Percentiles rank a stretch among this genome's conserved stretches.
These are phyloP conservation scores for Fusarium tuaranense DNA, from an alignment of 2,329 filamentous ascomycete species.

Conservation along the genomic window DNA sequence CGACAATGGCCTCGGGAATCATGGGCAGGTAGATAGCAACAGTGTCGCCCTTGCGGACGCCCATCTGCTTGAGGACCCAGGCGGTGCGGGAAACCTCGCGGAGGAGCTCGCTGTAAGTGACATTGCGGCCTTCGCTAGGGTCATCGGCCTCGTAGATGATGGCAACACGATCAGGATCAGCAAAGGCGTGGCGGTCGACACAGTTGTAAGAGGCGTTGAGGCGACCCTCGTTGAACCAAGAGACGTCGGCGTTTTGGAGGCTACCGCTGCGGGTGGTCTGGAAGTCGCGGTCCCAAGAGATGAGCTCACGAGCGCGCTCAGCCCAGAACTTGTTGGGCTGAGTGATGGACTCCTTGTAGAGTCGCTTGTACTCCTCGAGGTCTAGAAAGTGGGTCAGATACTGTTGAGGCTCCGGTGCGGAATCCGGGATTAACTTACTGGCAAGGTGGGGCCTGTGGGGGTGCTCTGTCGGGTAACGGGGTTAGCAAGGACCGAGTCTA, in stretches of 20 bases:
- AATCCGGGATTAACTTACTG: conserved; percentile 60
- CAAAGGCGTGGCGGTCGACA: conserved; percentile 95
- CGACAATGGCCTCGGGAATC: conserved; percentile 95
- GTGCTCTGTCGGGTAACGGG: conserved; percentile 66
- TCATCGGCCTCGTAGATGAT: conserved; percentile 99
- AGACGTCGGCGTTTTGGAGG: conserved; percentile 82
- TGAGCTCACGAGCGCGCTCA: conserved; percentile 84
- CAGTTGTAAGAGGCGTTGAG: conserved; percentile 98
- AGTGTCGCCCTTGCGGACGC: conserved; percentile 96
- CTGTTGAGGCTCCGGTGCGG: conserved; percentile 42
- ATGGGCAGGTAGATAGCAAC: conserved; percentile 98
- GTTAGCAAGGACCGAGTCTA: conserved; percentile 48
- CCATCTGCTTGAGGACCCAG: conserved; percentile 92
- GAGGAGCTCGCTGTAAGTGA: conserved; percentile 94
- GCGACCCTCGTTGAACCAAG: conserved; percentile 94
- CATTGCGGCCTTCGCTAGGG: conserved; percentile 83
- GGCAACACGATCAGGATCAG: conserved; percentile 90
- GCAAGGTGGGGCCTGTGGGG: conserved; percentile 75
- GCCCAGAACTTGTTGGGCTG: conserved; percentile 93
- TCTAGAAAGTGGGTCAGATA: conserved; percentile 54
- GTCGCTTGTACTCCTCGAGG: conserved; percentile 74
- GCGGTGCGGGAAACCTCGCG: conserved; percentile 90
- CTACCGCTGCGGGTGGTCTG: conserved; percentile 86
- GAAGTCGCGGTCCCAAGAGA: conserved; percentile 93
- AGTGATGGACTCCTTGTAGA: conserved; percentile 88